These are phyloP conservation scores for Suillus paluster DNA, from an alignment of 768 basidiomycete species.

Conservation along the genomic window DNA sequence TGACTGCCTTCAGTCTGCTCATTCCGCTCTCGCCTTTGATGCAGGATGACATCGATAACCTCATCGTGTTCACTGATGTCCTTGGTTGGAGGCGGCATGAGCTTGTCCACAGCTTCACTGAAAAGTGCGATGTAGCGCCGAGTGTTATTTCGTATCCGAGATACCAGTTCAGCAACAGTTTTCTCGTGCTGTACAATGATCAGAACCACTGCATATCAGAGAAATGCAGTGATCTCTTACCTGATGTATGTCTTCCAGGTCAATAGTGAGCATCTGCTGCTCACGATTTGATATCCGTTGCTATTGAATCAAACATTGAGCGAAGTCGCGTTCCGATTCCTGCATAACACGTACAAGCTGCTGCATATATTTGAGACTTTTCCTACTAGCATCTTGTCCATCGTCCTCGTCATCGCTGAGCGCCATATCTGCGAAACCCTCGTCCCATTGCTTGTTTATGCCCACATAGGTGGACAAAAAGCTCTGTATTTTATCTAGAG, in stretches of 20 bases:
- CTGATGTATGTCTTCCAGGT: constrained; percentile 84
- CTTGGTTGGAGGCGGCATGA: constrained; percentile 87
- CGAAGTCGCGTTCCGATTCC: constrained; percentile 27
- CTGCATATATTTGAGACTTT: constrained; percentile 75
- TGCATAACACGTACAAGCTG: constrained; percentile 66
- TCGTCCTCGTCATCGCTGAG: constrained; percentile 57
- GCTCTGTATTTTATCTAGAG: constrained; percentile 64
- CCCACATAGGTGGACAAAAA: constrained; percentile 75
- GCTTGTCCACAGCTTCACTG: constrained; percentile 85
- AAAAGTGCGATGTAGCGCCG: constrained; percentile 91
- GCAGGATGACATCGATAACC: constrained; percentile 95
- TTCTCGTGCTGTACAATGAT: constrained; percentile 59
- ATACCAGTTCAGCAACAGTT: constrained; percentile 72
- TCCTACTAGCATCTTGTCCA: constrained; percentile 37
- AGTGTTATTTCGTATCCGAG: constrained; percentile 81
- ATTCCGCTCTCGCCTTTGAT: constrained; percentile 90
- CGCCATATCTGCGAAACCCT: constrained; percentile 71
- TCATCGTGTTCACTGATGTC: constrained; percentile 92
- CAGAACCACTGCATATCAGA: constrained; percentile 12
- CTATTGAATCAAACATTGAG: constrained; percentile 43
- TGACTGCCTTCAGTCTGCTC: constrained; percentile 75
- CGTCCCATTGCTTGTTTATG: constrained; percentile 66
- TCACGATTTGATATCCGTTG: constrained; percentile 94
- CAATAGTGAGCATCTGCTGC: constrained; percentile 85
- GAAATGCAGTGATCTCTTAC: constrained; percentile 44